Evolutionary conservation across 129 eudicot genomes (phyloP).

Genomic region (Lactuca saligna): DNA sequence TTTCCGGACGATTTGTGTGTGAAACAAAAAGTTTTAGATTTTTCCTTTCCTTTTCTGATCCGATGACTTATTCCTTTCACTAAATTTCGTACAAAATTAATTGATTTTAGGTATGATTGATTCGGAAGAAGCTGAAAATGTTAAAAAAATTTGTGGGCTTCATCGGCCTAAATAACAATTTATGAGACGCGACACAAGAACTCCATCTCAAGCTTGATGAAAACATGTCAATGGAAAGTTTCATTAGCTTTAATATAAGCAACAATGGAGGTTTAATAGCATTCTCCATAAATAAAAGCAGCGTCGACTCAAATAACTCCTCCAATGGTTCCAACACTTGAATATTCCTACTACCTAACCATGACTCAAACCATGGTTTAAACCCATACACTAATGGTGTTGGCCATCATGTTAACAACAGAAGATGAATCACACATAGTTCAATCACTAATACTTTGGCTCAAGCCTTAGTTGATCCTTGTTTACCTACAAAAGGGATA

Average conservation of each 20-base stretch:
- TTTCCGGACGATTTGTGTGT: not conserved
- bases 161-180: slow-evolving; percentile 46
- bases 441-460: too few relatives aligned
- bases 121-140: slow-evolving; percentile 28
- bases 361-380: slow-evolving; percentile 47
- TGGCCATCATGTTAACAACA: slow-evolving; percentile 44
- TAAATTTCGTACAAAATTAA: not conserved
- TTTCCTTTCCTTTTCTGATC: not conserved
- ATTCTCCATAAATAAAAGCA: slow-evolving; percentile 56
- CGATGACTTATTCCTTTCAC: not conserved
- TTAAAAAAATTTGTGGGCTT: slow-evolving; percentile 64
- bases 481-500: too few relatives aligned
- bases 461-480: too few relatives aligned
- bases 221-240: slow-evolving; percentile 65
- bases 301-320: slow-evolving; percentile 43
- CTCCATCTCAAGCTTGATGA: slow-evolving; percentile 58
- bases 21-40: not conserved
- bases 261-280: slow-evolving; percentile 70
- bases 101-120: not conserved
- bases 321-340: slow-evolving; percentile 57
- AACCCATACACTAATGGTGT: slow-evolving; percentile 35
- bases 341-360: slow-evolving; percentile 37
- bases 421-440: slow-evolving; percentile 2
- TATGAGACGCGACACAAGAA: slow-evolving; percentile 35
- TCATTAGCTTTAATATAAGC: slow-evolving; percentile 50